These are phyloP conservation scores for Rhynchospora tenuis DNA, from an alignment of 176 grass and related monocot species.

Conservation along the genomic window DNA sequence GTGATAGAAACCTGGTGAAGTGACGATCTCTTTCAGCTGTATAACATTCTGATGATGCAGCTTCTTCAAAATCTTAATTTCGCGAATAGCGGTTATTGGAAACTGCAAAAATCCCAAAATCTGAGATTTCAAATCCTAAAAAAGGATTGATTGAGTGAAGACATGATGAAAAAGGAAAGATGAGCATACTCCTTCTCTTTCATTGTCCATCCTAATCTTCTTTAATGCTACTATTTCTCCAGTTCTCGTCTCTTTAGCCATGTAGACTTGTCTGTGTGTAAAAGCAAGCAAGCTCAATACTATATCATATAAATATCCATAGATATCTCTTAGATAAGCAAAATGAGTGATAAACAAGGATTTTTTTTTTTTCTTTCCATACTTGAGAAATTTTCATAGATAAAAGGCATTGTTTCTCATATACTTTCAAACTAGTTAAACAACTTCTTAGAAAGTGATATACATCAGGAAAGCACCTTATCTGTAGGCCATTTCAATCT, in stretches of 20 bases:
- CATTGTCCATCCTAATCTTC: conserved; percentile 97
- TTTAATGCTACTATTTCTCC: conserved; percentile 89
- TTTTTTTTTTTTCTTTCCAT: not conserved
- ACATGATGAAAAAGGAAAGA: not conserved
- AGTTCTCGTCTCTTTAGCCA: conserved; percentile 76
- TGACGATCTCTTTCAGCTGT: conserved; percentile 92
- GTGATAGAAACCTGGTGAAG: conserved; percentile 50
- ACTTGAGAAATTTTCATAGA: not conserved
- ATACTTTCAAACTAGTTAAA: not conserved
- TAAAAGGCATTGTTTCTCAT: not conserved
- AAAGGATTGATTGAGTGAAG: not conserved
- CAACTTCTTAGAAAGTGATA: not conserved
- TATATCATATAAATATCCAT: not conserved
- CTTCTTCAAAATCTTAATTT: conserved; percentile 97
- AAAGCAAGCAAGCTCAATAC: not conserved
- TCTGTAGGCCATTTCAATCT: not conserved
- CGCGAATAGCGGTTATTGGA: conserved; percentile 78
- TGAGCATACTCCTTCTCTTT: conserved; percentile 63
- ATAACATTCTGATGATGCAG: conserved; percentile 87
- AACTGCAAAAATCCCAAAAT: conserved; percentile 46
- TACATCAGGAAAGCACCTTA: not conserved
- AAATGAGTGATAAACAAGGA: not conserved
- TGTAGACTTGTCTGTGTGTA: conserved; percentile 63
- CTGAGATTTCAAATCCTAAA: not conserved
- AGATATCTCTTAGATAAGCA: not conserved